phyloP scores from a whole-genome alignment of 768 basidiomycete species.

The Nidularia sp. region DNA sequence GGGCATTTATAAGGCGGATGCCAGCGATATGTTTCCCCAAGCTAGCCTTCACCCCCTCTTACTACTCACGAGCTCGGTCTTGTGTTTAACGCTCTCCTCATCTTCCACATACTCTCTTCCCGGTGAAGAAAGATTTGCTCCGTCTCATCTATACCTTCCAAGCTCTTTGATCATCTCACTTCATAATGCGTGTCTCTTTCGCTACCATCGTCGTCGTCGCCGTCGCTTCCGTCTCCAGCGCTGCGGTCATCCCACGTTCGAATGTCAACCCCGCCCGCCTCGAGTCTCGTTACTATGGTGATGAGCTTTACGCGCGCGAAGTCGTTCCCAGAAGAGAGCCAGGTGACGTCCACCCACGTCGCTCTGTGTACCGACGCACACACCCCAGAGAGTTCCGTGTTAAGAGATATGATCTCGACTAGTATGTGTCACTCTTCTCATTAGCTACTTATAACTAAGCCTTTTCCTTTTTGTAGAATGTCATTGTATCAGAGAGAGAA shows the following conservation, averaged over 20 bases:
- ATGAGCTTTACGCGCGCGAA: conserved; percentile 11
- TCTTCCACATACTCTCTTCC: conserved; percentile 14
- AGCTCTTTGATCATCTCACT: background rate
- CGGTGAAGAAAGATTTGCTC: conserved; percentile 14
- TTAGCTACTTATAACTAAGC: no score
- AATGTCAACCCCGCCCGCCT: conserved; percentile 11
- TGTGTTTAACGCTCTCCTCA: conserved; percentile 12
- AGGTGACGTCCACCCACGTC: background rate
- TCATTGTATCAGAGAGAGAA: no score
- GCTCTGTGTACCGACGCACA: background rate
- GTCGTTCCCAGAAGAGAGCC: background rate
- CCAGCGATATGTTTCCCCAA: conserved; percentile 9
- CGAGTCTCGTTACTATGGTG: conserved; percentile 16
- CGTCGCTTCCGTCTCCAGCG: conserved; percentile 16
- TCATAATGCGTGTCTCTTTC: conserved; percentile 23
- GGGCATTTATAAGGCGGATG: no score
- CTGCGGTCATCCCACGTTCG: conserved; percentile 20
- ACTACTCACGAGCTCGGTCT: conserved; percentile 27
- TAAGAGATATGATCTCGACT: background rate
- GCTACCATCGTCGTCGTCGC: conserved; percentile 13
- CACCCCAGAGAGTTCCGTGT: conserved; percentile 12
- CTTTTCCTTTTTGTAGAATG: no score
- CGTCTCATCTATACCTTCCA: conserved; percentile 6
- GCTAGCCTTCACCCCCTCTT: conserved; percentile 28
- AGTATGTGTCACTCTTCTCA: no score